phyloP scores from a whole-genome alignment of 164 flowering plant genomes.

The Tetrastigma voinierianum region DNA sequence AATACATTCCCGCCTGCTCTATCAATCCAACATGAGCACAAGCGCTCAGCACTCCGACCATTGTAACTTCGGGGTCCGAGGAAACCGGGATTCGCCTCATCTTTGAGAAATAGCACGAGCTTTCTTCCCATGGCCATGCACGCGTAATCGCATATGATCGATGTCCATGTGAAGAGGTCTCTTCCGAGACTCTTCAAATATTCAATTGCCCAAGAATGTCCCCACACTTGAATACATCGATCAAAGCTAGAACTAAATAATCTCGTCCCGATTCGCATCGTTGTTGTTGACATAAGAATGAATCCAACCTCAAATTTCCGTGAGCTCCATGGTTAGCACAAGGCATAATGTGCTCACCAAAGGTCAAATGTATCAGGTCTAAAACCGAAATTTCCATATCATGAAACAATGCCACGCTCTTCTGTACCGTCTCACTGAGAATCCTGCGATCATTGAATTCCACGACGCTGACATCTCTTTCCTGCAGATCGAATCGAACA shows the following conservation, averaged over 20 bases:
- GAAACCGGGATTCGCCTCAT: constrained; percentile 19
- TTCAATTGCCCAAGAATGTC: constrained; percentile 27
- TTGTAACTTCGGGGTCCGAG: constrained; percentile 23
- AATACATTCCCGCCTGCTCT: constrained; percentile 19
- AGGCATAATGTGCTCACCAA: constrained; percentile 27
- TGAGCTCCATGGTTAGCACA: constrained; percentile 33
- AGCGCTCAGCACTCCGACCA: constrained; percentile 30
- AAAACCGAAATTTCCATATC: constrained; percentile 23
- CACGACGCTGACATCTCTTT: constrained; percentile 25
- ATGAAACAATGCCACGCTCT: constrained; percentile 21
- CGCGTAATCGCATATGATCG: constrained; percentile 25
- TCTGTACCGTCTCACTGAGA: constrained; percentile 16
- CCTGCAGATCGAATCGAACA: constrained; percentile 18
- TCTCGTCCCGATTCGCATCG: constrained; percentile 18
- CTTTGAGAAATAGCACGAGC: constrained; percentile 13
- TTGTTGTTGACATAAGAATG: constrained; percentile 29
- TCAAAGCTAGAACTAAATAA: constrained; percentile 22
- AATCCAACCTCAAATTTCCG: constrained; percentile 28
- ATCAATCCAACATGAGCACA: constrained; percentile 34
- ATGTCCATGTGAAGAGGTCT: constrained; percentile 32
- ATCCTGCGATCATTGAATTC: constrained; percentile 27
- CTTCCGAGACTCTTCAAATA: constrained; percentile 21
- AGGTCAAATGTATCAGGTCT: constrained; percentile 24
- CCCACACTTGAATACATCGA: constrained; percentile 27
- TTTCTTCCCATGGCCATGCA: constrained; percentile 26